Percentiles rank a stretch among this genome's conserved stretches.
Evolutionary conservation across 257 asterid genomes (phyloP).

Genomic region (Nicotiana attenuata): DNA sequence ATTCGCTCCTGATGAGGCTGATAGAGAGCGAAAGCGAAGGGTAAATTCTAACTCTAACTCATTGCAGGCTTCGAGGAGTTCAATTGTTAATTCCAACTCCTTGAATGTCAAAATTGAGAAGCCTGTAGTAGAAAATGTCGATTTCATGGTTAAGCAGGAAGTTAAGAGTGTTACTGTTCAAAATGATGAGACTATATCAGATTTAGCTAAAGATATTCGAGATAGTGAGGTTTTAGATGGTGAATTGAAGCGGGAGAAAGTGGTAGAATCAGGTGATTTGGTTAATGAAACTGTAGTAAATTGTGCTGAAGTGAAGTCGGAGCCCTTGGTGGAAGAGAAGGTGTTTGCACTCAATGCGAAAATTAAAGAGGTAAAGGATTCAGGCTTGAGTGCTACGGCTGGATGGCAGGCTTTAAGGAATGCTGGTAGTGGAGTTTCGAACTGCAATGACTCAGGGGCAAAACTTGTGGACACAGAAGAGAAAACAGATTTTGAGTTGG

Average conservation of each 20-base stretch:
- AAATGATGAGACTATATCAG: conserved; percentile 21
- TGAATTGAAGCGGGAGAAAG: conserved; percentile 19
- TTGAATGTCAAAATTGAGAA: conserved; percentile 39
- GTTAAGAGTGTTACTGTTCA: conserved; percentile 13
- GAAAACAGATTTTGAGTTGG: conserved; percentile 59
- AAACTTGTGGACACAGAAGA: conserved; percentile 42
- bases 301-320: conserved; percentile 33
- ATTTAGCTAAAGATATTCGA: conserved; percentile 11
- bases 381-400: conserved; percentile 62
- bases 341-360: conserved; percentile 68
- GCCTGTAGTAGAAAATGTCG: conserved; percentile 26
- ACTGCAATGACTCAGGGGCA: conserved; percentile 25
- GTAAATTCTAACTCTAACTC: conserved; percentile 24
- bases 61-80: conserved; percentile 15
- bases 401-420: conserved; percentile 74
- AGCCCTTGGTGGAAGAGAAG: conserved; percentile 39
- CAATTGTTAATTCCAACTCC: conserved; percentile 13
- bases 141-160: conserved; percentile 26
- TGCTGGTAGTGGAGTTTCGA: conserved; percentile 38
- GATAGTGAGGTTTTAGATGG: conserved; percentile 6
- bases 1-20: conserved; percentile 84
- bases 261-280: conserved; percentile 19
- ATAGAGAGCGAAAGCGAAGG: conserved; percentile 71
- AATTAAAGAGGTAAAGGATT: conserved; percentile 51
- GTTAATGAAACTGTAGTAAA: conserved; percentile 20